Base-by-base conservation (phyloP, 2,329 filamentous ascomycete genomes). In the Ophiostoma australiae region DNA sequence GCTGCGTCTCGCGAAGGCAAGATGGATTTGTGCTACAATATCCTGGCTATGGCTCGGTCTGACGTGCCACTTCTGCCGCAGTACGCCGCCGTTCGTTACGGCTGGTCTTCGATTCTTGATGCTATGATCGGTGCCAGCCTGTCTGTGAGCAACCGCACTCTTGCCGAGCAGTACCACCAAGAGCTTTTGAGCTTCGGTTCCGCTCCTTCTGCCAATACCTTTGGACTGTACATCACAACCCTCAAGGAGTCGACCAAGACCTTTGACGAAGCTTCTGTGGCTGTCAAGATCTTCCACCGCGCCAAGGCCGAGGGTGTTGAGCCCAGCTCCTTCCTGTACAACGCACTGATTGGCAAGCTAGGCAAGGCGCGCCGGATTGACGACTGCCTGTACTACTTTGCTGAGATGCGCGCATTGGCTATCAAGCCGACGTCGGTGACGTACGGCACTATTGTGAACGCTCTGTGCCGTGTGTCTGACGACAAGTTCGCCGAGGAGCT, bases 221-320 rank as follows among this genome's bases (percentile, higher is more conserved):
- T 96, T 76, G 95, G 95, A 72, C 87, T 99, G 23, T 99, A 98
- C 85, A 99, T 99, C 81, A 98, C 96, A n/a, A 98, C 94, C 1
- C 85, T 99, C 73, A 97, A 98, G 83, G 94, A 97, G 78, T 97
- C 93, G 0, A 93, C 93, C 75, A 97, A 97, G 87, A 98, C 94
- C 0, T 98, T 97, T 75, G 95, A 99, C 77, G 95, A 99, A 80
- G 95, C 95, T 13, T 93, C 93, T 10, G 95, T 98, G 80, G 95
- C 95, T 71, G 91, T 98, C 78, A 96, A 96, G 82, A 97, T 99
- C 80, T 99, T 99, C 84, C 90, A 95, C 77, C 92, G 93, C 71
- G 94, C 95, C 72, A 93, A 96, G 83, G 84, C 91, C 15, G 95
- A 99, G 81, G 94, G 94, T 72, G 95, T 99, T 17, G 92, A 97